These are phyloP conservation scores for Rhizopogon roseolus DNA, from an alignment of 768 basidiomycete species.

Conservation along the genomic window DNA sequence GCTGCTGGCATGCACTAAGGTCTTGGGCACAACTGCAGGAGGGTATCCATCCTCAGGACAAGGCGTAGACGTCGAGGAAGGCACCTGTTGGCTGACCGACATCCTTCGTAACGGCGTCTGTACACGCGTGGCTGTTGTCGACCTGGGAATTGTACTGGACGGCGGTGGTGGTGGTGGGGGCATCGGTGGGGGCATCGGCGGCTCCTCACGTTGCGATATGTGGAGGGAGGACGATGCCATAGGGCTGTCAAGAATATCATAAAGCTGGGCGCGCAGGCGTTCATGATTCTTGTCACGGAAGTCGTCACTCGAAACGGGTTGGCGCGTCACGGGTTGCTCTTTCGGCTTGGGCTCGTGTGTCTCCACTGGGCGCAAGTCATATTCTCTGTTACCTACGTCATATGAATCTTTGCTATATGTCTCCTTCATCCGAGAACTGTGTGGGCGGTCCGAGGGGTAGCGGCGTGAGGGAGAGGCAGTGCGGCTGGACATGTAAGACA, in stretches of 20 bases:
- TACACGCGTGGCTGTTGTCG: conserved; percentile 12
- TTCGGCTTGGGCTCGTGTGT: conserved; percentile 17
- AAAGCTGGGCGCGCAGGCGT: conserved; percentile 30
- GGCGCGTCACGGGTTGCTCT: conserved; percentile 19
- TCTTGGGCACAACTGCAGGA: conserved; percentile 9
- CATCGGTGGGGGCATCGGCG: conserved; percentile 19
- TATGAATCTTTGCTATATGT: conserved; percentile 14
- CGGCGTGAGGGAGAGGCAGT: conserved; percentile 23
- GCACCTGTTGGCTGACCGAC: not conserved
- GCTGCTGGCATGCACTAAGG: conserved; percentile 45
- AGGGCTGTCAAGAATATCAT: conserved; percentile 43
- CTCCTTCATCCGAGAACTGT: conserved; percentile 20
- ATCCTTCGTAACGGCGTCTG: not conserved
- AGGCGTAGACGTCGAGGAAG: not conserved
- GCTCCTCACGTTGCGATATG: conserved; percentile 25
- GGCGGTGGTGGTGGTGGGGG: conserved; percentile 9
- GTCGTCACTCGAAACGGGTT: conserved; percentile 20
- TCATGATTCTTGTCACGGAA: conserved; percentile 22
- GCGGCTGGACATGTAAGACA: conserved; percentile 21
- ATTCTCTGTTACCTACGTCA: conserved; percentile 16
- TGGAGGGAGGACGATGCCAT: conserved; percentile 39
- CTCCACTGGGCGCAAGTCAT: conserved; percentile 17
- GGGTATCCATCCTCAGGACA: not conserved
- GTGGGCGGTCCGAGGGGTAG: conserved; percentile 17
- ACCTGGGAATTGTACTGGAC: conserved; percentile 14